Base-by-base conservation (phyloP, 2,329 filamentous ascomycete genomes). In the Geosmithia flava region DNA sequence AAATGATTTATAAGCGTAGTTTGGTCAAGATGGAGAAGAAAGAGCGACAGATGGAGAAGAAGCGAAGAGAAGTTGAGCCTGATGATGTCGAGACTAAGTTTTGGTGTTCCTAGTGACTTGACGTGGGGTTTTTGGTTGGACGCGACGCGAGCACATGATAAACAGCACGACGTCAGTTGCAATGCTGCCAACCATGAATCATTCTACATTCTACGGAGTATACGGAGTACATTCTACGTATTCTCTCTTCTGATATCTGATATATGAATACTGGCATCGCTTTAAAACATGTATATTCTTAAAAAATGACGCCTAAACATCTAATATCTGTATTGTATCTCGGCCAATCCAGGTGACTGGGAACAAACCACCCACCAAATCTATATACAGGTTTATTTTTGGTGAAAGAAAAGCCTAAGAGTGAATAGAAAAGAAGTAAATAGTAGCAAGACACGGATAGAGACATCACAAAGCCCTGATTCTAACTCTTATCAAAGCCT, bases 401-500 rank as follows among this genome's bases (percentile, higher is more conserved):
- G 29, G 29, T 7, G 29, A 30, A 30, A 30, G 29, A 30, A 37
- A 37, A 37, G 11, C 33, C 33, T 11, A 16, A 16, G 8, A 27
- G 4, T 8, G 4, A 11, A 13, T 3, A 37, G 33, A 37, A 37
- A 37, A 13, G 33, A 19, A 42, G 41, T 5, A 27, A 27, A 5
- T 27, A 27, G 4, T 4, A 8, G 23, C 4, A 27, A 27, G 23
- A 27, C 23, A 27, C 4, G 8, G 23, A 8, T 4, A 27, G 23
- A 27, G 23, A 27, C 4, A 8, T 27, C 8, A n/a, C n/a, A n/a
- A 27, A 27, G 23, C 23, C 41, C 3, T 19, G 10, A 20, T 11
- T 42, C n/a, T 42, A 42, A 19, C 40, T 48, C 27, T 49, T 40
- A 45, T 46, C 39, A 49, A 46, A 46, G n/a, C 45, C 47, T 17